Conservation (phyloP, 257 asterid species). For the Ehretia macrophylla region DNA sequence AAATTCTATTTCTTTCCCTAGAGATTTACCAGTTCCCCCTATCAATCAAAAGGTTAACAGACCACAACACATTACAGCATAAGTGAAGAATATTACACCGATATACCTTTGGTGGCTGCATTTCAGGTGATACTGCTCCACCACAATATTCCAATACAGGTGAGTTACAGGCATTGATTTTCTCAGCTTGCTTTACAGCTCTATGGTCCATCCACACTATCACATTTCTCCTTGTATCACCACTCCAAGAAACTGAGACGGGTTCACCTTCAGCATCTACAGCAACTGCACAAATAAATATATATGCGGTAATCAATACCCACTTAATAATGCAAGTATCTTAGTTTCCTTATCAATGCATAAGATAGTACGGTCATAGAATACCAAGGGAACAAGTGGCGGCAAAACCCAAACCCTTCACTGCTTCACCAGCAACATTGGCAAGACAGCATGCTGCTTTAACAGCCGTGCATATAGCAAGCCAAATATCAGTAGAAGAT, state of each 20-base stretch:
- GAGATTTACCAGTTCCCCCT: background rate
- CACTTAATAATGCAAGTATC: background rate
- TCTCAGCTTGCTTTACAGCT: slow-evolving; percentile 91
- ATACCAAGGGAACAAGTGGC: slow-evolving; percentile 95
- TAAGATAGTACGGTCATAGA: slow-evolving; percentile 12
- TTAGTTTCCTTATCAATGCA: background rate
- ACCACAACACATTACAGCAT: background rate
- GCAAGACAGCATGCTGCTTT: slow-evolving; percentile 74
- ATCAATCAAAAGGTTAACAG: background rate
- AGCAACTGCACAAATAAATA: slow-evolving; percentile 67
- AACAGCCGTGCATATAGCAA: slow-evolving; percentile 94
- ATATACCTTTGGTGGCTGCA: slow-evolving; percentile 95
- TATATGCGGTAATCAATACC: slow-evolving; percentile 17
- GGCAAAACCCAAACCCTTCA: slow-evolving; percentile 88
- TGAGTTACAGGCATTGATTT: slow-evolving; percentile 76
- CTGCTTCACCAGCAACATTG: slow-evolving; percentile 67
- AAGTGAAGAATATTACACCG: background rate
- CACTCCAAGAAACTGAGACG: slow-evolving; percentile 88
- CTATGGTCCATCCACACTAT: slow-evolving; percentile 99
- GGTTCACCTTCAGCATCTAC: slow-evolving; percentile 91
- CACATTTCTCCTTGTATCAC: slow-evolving; percentile 84
- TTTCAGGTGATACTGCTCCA: slow-evolving; percentile 93
- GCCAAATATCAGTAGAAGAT: slow-evolving; percentile 99
- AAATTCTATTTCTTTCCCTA: no score
- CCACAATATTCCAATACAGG: slow-evolving; percentile 95